phyloP scores from a whole-genome alignment of 371 early-diverging fungal species.

The Haplosporangium sp. region DNA sequence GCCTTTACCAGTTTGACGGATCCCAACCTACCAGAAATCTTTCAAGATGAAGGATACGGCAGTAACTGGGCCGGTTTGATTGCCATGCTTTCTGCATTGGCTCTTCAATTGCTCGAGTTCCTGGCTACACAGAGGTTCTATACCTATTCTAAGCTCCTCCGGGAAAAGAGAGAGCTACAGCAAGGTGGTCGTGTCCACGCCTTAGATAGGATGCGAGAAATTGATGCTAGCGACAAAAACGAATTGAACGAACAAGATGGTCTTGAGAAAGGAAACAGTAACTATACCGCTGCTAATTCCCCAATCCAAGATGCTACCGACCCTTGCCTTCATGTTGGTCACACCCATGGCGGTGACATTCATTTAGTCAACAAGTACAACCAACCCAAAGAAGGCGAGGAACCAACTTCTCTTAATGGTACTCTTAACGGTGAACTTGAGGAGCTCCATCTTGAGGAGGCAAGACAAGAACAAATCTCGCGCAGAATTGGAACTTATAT shows the following conservation, averaged over 20 bases:
- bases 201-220: constrained; percentile 14
- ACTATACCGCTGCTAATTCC: background rate
- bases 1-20: constrained; percentile 57
- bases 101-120: constrained; percentile 55
- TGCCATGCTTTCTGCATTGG: constrained; percentile 65
- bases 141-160: constrained; percentile 3
- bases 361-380: constrained; percentile 29
- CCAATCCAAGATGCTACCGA: background rate
- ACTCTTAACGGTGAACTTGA: background rate
- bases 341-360: constrained; percentile 47
- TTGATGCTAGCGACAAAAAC: constrained; percentile 10
- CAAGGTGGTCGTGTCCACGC: constrained; percentile 11
- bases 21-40: constrained; percentile 52
- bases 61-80: constrained; percentile 62
- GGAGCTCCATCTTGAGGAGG: background rate
- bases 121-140: constrained; percentile 40
- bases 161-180: background rate
- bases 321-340: constrained; percentile 30
- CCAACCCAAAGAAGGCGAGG: constrained; percentile 13
- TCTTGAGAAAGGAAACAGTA: constrained; percentile 21
- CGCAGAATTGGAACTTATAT: constrained; percentile 60
- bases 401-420: background rate
- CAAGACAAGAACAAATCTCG: constrained; percentile 21
- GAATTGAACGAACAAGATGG: constrained; percentile 7
- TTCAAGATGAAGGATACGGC: constrained; percentile 48